Evolutionary conservation across 108 stramenopile genomes (phyloP).

Genomic region (Aurantiochytrium sp.): DNA sequence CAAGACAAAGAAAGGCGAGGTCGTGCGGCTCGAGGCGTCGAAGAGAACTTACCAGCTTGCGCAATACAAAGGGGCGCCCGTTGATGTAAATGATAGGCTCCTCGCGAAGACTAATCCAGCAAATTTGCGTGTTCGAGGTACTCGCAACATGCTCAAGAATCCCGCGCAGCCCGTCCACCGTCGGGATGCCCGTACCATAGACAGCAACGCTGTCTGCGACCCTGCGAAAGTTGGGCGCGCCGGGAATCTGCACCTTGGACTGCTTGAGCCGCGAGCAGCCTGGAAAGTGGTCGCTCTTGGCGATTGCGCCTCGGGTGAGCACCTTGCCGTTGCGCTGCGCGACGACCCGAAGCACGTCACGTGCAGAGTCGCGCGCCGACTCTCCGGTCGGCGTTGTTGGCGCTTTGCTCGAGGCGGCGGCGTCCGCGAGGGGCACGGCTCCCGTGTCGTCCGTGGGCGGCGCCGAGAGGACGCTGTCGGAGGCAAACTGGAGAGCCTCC

Average conservation of each 20-base stretch:
- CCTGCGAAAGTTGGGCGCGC: constrained; percentile 9
- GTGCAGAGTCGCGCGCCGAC: not conserved
- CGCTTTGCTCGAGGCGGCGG: not conserved
- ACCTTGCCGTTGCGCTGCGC: constrained; percentile 11
- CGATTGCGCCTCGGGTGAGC: not conserved
- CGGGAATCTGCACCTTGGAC: not conserved
- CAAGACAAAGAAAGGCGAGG: not conserved
- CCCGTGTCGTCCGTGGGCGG: constrained; percentile 2
- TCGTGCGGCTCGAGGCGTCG: too few relatives aligned
- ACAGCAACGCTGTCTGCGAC: not conserved
- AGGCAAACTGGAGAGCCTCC: not conserved
- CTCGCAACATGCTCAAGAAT: not conserved
- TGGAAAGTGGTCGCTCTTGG: constrained; percentile 11
- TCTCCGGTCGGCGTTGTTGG: not conserved
- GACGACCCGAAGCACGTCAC: not conserved
- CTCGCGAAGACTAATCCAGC: constrained; percentile 22
- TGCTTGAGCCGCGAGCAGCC: constrained; percentile 8
- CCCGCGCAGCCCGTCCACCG: constrained; percentile 13
- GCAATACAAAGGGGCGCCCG: constrained; percentile 11
- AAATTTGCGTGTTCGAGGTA: not conserved
- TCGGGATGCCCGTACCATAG: constrained; percentile 23
- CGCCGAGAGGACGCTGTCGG: not conserved
- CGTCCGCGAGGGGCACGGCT: not conserved
- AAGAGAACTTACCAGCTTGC: not conserved
- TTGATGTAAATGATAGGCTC: constrained; percentile 28